Evolutionary conservation across 208 protist genomes (phyloP).

Genomic region (Herpetomonas samuelpessoai): DNA sequence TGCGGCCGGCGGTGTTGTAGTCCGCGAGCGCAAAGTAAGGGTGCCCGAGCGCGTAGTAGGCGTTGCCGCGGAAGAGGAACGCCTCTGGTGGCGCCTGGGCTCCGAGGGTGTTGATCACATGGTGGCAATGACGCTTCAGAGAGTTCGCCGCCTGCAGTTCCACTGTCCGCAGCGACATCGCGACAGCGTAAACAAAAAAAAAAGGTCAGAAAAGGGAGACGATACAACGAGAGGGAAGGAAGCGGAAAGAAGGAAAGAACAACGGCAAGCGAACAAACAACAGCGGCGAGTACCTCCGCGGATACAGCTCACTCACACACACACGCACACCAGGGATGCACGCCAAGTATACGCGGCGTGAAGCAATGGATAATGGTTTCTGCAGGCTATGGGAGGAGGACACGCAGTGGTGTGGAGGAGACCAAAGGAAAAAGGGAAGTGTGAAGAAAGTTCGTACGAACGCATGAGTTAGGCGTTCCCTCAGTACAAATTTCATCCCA

Average conservation of each 20-base stretch:
- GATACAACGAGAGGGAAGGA: background rate
- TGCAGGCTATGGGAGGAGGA: too few species aligned
- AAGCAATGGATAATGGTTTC: too few species aligned
- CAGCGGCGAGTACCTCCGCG: too few species aligned
- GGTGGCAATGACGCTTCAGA: slow-evolving; percentile 75
- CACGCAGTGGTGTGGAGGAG: too few species aligned
- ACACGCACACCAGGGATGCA: too few species aligned
- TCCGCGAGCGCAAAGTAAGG: slow-evolving; percentile 85
- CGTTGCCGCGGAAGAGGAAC: slow-evolving; percentile 85
- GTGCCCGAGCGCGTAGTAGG: slow-evolving; percentile 77
- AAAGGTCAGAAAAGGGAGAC: background rate
- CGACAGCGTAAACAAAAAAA: slow-evolving; percentile 5
- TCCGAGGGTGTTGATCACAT: slow-evolving; percentile 78
- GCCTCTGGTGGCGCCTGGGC: slow-evolving; percentile 68
- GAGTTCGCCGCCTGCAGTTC: slow-evolving; percentile 35
- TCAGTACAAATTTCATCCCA: too few species aligned
- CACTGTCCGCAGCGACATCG: slow-evolving; percentile 12
- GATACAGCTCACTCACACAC: too few species aligned
- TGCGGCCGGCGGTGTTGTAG: slow-evolving; percentile 70
- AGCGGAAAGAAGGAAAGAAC: background rate
- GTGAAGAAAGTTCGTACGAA: too few species aligned
- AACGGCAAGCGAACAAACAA: background rate
- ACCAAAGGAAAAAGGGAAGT: too few species aligned
- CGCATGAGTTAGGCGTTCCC: too few species aligned
- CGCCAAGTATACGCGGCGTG: too few species aligned